Base-by-base conservation (phyloP, 768 basidiomycete species). In the Leccinum imitatum region DNA sequence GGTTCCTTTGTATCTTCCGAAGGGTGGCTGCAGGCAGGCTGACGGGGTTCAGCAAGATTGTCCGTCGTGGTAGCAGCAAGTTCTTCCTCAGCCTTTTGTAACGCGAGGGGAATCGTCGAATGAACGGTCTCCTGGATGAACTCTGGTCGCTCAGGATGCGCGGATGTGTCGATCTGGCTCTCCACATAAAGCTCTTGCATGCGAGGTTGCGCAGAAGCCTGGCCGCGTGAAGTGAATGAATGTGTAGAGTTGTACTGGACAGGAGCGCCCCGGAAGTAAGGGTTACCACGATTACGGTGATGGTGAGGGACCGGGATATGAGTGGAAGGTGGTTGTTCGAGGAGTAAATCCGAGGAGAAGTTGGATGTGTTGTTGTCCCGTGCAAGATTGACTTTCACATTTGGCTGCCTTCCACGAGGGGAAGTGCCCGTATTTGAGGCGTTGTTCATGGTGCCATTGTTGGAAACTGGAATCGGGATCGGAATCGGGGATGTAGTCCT, bases 111-210 rank as follows among this genome's bases (percentile, higher is more conserved):
- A 57, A 90, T 85, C 13, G 83, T 83, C 13, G 86, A 87, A 53
- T 78, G 75, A 30, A 90, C 84, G 17, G 82, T 80, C 70, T 90
- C 87, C 6, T 74, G 81, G 6, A 83, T 67, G 64, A 85, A 87
- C 23, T 69, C 72, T 55, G 67, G 69, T 41, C 68, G 75, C 63
- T 71, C 65, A 8, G 70, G 60, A 1, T 69, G 73, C 1, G 68
- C 61, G 50, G 75, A 69, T 58, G 62, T 59, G 50, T 75, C 72
- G 21, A 72, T 50, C 59, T 74, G 73, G 54, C 74, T 75, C 55
- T 60, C 69, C 33, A 73, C 75, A 67, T 81, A 82, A 19, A 80
- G 63, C 31, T 82, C 79, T 65, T 82, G 83, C 35, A 82, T 78
- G 56, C 77, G 77, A 39, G 73, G 73, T 56, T 75, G 75, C 25